These are phyloP conservation scores for Phytophthora melonis DNA, from an alignment of 352 stramenopile genomes.

Conservation along the genomic window DNA sequence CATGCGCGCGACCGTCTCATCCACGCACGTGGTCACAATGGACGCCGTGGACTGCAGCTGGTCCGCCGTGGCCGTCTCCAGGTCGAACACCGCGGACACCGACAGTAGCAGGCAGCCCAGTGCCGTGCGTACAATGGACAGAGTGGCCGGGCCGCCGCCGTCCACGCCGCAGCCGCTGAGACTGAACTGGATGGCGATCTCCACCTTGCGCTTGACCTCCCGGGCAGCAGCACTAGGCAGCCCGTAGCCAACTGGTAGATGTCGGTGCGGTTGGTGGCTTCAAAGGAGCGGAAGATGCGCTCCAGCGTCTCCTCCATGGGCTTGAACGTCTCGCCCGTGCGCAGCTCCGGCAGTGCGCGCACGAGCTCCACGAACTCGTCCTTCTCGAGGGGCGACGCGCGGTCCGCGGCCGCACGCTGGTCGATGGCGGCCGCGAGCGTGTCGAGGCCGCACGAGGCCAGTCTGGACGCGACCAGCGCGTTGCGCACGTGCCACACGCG, in stretches of 20 bases:
- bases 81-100: conserved; percentile 71
- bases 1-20: conserved; percentile 59
- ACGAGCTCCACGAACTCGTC: conserved; percentile 75
- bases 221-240: conserved; percentile 62
- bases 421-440: conserved; percentile 49
- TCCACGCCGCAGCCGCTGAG: conserved; percentile 49
- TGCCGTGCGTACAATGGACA: conserved; percentile 48
- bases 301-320: conserved; percentile 71
- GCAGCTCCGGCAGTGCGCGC: conserved; percentile 59
- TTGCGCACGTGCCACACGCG: conserved; percentile 74
- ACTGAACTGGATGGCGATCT: conserved; percentile 67
- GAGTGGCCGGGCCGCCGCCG: conserved; percentile 43
- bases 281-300: conserved; percentile 74
- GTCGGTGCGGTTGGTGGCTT: conserved; percentile 61
- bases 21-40: conserved; percentile 67
- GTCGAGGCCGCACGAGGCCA: conserved; percentile 56
- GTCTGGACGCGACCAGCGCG: conserved; percentile 71
- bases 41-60: conserved; percentile 62
- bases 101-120: conserved; percentile 65
- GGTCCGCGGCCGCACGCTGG: conserved; percentile 34
- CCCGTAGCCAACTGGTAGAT: conserved; percentile 73
- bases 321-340: conserved; percentile 65
- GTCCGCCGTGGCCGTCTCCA: conserved; percentile 56
- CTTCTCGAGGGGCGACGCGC: conserved; percentile 40
- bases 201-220: conserved; percentile 64